A percentile compares a stretch with the other conserved stretches of the same genome.
phyloP scores from a whole-genome alignment of 2,329 filamentous ascomycete species.

The Aspergillus fructus region DNA sequence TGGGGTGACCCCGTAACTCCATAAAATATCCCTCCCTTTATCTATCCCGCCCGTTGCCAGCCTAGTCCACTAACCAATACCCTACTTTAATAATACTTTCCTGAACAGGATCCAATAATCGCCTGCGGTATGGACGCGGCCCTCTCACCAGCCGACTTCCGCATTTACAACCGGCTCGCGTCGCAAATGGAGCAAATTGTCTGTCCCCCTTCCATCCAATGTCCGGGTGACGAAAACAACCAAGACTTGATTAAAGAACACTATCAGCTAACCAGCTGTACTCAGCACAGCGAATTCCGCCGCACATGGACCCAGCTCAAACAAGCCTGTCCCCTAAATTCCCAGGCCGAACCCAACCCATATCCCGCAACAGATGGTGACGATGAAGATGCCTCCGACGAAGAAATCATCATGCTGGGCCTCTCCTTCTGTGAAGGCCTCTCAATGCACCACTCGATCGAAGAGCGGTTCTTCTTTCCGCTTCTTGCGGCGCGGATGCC shows the following conservation, averaged over 20 bases:
- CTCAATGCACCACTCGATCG: constrained; percentile 76
- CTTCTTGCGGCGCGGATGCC: constrained; percentile 74
- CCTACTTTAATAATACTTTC: too few species aligned
- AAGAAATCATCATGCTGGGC: constrained; percentile 66
- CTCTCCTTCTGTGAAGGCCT: constrained; percentile 70
- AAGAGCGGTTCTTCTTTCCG: constrained; percentile 80
- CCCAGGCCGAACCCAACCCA: constrained; percentile 30
- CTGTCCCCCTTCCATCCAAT: constrained; percentile 28
- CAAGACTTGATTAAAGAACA: too few species aligned
- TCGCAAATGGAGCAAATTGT: constrained; percentile 74
- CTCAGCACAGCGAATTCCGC: constrained; percentile 74
- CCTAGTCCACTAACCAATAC: too few species aligned
- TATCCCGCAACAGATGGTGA: constrained; percentile 43
- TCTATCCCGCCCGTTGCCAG: too few species aligned
- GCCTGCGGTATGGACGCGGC: not conserved
- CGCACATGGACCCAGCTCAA: constrained; percentile 70
- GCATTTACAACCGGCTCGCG: constrained; percentile 68
- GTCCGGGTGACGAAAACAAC: not conserved
- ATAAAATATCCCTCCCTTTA: too few species aligned
- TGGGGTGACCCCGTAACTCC: too few species aligned
- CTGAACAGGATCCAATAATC: not conserved
- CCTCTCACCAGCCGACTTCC: constrained; percentile 66
- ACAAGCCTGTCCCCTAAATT: constrained; percentile 54
- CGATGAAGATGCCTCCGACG: constrained; percentile 59
- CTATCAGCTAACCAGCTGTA: not conserved